phyloP scores from a whole-genome alignment of 2,329 filamentous ascomycete species.

The Clarireedia homoeocarpa region DNA sequence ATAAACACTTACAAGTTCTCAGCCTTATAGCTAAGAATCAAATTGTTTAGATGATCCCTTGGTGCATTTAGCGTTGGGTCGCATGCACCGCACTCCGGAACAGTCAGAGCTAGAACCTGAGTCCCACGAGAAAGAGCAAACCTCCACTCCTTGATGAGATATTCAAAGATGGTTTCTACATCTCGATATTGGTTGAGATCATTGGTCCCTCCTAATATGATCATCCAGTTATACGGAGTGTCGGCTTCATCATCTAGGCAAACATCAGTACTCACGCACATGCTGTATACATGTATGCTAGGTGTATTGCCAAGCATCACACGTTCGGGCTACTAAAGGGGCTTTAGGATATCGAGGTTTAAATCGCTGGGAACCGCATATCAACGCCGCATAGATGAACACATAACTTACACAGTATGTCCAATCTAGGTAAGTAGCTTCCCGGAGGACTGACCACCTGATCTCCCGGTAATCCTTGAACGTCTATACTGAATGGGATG shows the following conservation, averaged over 20 bases:
- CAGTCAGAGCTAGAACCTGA: slow-evolving; percentile 55
- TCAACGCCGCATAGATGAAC: not conserved
- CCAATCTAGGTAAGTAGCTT: slow-evolving; percentile 23
- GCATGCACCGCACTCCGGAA: slow-evolving; percentile 42
- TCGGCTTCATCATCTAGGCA: slow-evolving; percentile 13
- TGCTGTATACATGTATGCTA: too few species aligned
- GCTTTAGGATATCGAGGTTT: not conserved
- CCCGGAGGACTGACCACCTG: slow-evolving; percentile 33
- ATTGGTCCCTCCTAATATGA: slow-evolving; percentile 59
- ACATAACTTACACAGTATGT: slow-evolving; percentile 30
- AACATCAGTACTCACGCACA: not conserved
- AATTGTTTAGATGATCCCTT: slow-evolving; percentile 42
- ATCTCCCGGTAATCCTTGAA: slow-evolving; percentile 46
- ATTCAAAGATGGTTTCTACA: slow-evolving; percentile 38
- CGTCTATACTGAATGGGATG: slow-evolving; percentile 34
- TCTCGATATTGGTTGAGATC: slow-evolving; percentile 40
- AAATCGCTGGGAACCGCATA: not conserved
- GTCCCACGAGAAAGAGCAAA: slow-evolving; percentile 40
- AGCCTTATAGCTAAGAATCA: slow-evolving; percentile 42
- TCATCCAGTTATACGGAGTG: slow-evolving; percentile 45
- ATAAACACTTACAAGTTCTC: slow-evolving; percentile 44
- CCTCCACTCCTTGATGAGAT: slow-evolving; percentile 43
- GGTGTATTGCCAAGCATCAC: not conserved
- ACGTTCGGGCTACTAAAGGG: not conserved
- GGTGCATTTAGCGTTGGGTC: slow-evolving; percentile 27